Percentiles rank a stretch among this genome's conserved stretches.
These are phyloP conservation scores for Pichia sp. DNA, from an alignment of 1,139 yeast species.

Conservation along the genomic window DNA sequence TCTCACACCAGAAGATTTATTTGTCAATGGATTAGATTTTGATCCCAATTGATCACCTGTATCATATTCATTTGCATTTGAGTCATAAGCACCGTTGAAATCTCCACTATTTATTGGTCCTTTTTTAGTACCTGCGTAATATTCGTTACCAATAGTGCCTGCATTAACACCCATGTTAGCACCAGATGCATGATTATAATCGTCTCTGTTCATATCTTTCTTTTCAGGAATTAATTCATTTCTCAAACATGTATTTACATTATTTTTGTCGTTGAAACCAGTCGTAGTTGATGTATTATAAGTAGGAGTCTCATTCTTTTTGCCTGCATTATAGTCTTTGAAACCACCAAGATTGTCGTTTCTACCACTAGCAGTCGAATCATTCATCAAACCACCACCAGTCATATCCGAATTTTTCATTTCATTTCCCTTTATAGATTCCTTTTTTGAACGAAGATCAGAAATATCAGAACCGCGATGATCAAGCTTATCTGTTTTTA, in stretches of 20 bases:
- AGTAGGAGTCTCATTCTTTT: too few relatives aligned
- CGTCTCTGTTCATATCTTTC: neutral
- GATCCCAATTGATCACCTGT: neutral
- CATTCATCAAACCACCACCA: neutral
- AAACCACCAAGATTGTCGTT: too few relatives aligned
- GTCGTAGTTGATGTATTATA: too few relatives aligned
- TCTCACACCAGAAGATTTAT: neutral
- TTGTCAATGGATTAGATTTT: neutral
- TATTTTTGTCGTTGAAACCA: too few relatives aligned
- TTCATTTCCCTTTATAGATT: neutral
- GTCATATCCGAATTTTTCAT: neutral
- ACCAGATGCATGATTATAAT: neutral
- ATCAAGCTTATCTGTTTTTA: constrained; percentile 1
- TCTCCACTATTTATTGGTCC: neutral
- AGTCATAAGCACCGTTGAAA: neutral
- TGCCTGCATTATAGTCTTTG: too few relatives aligned
- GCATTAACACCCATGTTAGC: neutral
- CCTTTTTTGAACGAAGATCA: neutral
- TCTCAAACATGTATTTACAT: too few relatives aligned
- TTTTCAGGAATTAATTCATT: too few relatives aligned
- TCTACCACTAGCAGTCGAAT: neutral
- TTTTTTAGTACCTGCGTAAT: constrained; percentile 3
- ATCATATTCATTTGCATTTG: neutral
- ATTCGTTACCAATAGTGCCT: neutral
- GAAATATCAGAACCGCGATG: neutral